These are phyloP conservation scores for Pseudocercospora fuligena DNA, from an alignment of 2,329 filamentous ascomycete genomes.

Conservation along the genomic window DNA sequence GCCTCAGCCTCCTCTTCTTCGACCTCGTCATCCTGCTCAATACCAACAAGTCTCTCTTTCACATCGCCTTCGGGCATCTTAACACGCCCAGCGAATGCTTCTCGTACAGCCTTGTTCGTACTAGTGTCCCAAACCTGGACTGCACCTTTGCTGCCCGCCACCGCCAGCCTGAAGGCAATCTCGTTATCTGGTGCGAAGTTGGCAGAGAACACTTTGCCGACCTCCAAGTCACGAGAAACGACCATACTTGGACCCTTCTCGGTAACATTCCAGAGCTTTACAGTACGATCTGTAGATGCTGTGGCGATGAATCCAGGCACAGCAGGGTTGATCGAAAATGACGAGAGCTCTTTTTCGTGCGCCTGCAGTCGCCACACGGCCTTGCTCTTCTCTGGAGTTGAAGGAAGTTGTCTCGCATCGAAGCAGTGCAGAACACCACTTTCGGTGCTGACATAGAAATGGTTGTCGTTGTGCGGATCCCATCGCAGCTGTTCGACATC, in stretches of 20 bases:
- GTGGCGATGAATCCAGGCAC: slow-evolving; percentile 94
- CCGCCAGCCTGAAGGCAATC: slow-evolving; percentile 88
- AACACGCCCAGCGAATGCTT: slow-evolving; percentile 78
- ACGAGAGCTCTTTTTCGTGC: slow-evolving; percentile 87
- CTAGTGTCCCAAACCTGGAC: slow-evolving; percentile 97
- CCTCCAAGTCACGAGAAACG: slow-evolving; percentile 85
- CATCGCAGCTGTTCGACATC: slow-evolving; percentile 92
- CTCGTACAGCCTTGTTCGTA: slow-evolving; percentile 85
- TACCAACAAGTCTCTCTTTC: slow-evolving; percentile 76
- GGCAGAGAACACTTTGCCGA: slow-evolving; percentile 92
- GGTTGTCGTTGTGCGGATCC: slow-evolving; percentile 91
- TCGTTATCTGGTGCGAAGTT: slow-evolving; percentile 87
- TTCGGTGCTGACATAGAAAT: slow-evolving; percentile 92
- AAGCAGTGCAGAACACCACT: slow-evolving; percentile 90
- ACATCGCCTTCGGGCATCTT: slow-evolving; percentile 64
- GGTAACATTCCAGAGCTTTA: slow-evolving; percentile 92
- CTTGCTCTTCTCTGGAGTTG: slow-evolving; percentile 75
- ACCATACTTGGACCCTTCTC: slow-evolving; percentile 85
- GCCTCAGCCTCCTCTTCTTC: slow-evolving; percentile 61
- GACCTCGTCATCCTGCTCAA: slow-evolving; percentile 69
- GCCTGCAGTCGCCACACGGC: slow-evolving; percentile 94
- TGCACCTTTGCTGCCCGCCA: slow-evolving; percentile 90
- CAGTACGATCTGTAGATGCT: slow-evolving; percentile 89
- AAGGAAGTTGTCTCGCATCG: slow-evolving; percentile 77
- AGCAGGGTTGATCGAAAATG: slow-evolving; percentile 87